Conservation (phyloP, 495 filamentous ascomycete genomes). For the Amphirosellinia nigrospora region DNA sequence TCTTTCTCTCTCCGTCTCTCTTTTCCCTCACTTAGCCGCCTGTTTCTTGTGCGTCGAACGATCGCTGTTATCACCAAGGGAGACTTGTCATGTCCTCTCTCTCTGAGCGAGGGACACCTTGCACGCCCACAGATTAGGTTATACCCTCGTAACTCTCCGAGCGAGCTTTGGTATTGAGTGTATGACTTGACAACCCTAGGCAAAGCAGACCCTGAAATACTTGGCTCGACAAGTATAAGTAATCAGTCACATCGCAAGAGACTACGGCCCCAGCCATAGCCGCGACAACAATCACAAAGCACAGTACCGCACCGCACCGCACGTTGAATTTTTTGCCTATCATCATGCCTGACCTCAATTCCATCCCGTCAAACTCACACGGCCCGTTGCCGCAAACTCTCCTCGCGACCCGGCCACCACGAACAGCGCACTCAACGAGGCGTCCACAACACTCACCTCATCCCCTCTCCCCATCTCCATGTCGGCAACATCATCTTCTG, state of each 20-base stretch:
- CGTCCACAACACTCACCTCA: constrained; percentile 27
- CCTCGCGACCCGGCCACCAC: constrained; percentile 34
- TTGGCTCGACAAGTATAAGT: no score
- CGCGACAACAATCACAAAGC: not conserved
- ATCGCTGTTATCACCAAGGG: not conserved
- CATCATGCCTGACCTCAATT: constrained; percentile 64
- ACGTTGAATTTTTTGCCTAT: not conserved
- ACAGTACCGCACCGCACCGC: not conserved
- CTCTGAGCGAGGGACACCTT: not conserved
- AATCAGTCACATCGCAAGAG: not conserved
- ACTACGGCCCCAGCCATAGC: not conserved
- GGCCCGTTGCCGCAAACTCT: constrained; percentile 36
- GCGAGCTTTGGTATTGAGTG: not conserved
- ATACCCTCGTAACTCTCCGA: not conserved
- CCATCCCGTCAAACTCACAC: constrained; percentile 62
- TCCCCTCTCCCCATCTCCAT: constrained; percentile 33
- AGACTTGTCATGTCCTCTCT: not conserved
- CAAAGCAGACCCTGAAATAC: not conserved
- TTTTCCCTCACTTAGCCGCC: not conserved
- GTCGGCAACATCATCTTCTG: no score
- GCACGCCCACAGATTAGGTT: not conserved
- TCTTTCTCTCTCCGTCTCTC: not conserved
- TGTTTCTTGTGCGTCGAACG: not conserved
- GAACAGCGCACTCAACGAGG: constrained; percentile 29
- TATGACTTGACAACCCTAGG: not conserved